Base-by-base conservation (phyloP, 176 grass and related monocot species). In the Coix lacrymajobi region DNA sequence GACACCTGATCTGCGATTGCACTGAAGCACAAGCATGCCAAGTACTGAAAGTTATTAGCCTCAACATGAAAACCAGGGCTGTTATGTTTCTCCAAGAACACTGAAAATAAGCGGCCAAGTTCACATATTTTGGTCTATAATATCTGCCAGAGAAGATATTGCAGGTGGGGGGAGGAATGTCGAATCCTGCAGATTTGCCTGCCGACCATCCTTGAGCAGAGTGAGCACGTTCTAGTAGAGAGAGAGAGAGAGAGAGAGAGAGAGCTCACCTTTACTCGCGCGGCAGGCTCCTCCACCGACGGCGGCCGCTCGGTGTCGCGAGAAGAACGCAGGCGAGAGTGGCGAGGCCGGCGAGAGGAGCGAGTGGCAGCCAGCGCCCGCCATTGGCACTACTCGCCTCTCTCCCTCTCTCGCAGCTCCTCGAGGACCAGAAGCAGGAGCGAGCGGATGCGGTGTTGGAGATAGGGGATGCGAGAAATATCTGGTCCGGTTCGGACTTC, bases 331-430 rank as follows among this genome's bases (percentile, higher is more conserved):
- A 2, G 63, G 4, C 1, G 72, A 81, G n/a, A 54, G 22, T 1
- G 72, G 1, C 1, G 79, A 60, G 39, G 46, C 52, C 66, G 80
- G 77, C 20, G 77, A 77, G 51, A 81, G 41, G 82, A 85, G 77
- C 64, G 79, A 71, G 54, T 64, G 77, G 64, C 77, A 71, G 83
- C 87, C 72, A 43, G 74, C 15, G 51, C 78, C 83, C 41, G 56
- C 82, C 87, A 85, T 89, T 40, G 41, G 10, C 75, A 46, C 5
- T 17, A 38, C 3, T 13, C 16, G 69, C 17, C 29, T 29, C 85
- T 57, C 66, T 20, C 66, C 22, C 16, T 19, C 49, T 75, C 38
- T 19, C 6, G 71, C 37, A 6, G 4, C 4, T 5, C 4, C 73
- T 20, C 25, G 71, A 46, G 24, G 39, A 89, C 76, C 48, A 75